Conservation (phyloP, 108 stramenopile genomes). For the Pseudonitzschia multiseries region DNA sequence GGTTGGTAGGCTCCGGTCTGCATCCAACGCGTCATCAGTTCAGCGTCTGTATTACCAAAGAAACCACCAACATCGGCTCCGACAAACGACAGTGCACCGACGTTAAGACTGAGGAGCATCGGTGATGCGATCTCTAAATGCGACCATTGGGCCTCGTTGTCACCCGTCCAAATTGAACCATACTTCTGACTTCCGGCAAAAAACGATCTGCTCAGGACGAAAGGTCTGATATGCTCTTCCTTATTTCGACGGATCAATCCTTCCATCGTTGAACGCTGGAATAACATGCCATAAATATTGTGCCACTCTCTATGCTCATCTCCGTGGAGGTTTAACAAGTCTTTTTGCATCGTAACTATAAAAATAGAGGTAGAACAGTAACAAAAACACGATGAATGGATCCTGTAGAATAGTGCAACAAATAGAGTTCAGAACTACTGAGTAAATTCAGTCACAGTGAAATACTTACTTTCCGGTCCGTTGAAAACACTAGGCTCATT, state of each 20-base stretch:
- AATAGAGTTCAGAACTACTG: not conserved
- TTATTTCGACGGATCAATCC: constrained; percentile 80
- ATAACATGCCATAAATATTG: constrained; percentile 98
- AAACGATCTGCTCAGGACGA: constrained; percentile 95
- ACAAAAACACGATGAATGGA: not conserved
- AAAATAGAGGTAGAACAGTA: not conserved
- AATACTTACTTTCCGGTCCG: constrained; percentile 82
- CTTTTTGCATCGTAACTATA: constrained; percentile 92
- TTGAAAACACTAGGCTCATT: constrained; percentile 99
- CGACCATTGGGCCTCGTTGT: constrained; percentile 95
- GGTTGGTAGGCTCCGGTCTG: constrained; percentile 98
- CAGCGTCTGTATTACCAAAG: constrained; percentile 94
- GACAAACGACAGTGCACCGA: constrained; percentile 93
- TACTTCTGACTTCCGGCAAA: constrained; percentile 95
- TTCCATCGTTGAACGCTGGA: constrained; percentile 94
- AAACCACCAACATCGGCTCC: constrained; percentile 99
- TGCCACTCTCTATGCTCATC: constrained; percentile 99
- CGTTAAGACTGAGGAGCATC: constrained; percentile 94
- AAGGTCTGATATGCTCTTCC: constrained; percentile 84
- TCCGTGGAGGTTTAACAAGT: constrained; percentile 81
- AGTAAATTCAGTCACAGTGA: not conserved
- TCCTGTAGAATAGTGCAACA: not conserved
- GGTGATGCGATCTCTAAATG: constrained; percentile 92
- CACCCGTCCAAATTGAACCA: constrained; percentile 99
- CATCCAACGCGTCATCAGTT: constrained; percentile 98